These are phyloP conservation scores for Penicillium maclennaniae DNA, from an alignment of 495 filamentous ascomycete species.

Conservation along the genomic window DNA sequence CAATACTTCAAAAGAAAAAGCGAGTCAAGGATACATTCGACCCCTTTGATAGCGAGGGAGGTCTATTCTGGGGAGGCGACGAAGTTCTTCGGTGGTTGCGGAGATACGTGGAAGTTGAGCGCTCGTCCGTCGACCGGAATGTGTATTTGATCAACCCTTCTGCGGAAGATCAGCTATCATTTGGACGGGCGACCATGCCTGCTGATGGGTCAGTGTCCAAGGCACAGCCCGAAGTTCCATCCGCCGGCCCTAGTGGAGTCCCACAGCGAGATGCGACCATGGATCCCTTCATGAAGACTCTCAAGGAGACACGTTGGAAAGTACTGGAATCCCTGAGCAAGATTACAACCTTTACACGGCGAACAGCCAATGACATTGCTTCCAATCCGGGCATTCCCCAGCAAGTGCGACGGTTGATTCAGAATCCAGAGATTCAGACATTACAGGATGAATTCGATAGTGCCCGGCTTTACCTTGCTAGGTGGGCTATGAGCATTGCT, in stretches of 20 bases:
- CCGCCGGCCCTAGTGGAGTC: conserved; percentile 30
- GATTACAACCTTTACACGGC: conserved; percentile 89
- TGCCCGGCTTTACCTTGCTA: conserved; percentile 84
- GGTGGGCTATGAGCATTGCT: conserved; percentile 98
- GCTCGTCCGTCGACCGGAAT: conserved; percentile 77
- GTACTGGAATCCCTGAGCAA: conserved; percentile 92
- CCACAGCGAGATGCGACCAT: conserved; percentile 65
- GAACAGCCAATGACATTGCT: conserved; percentile 85
- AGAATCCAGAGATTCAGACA: conserved; percentile 92
- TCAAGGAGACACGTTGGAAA: conserved; percentile 95
- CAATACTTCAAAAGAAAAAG: conserved; percentile 89
- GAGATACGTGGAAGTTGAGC: conserved; percentile 75
- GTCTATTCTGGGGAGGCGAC: conserved; percentile 96
- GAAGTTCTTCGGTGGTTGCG: conserved; percentile 90
- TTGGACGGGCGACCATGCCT: conserved; percentile 52
- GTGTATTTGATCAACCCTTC: conserved; percentile 88
- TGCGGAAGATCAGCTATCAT: conserved; percentile 75
- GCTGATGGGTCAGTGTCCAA: conserved; percentile 32
- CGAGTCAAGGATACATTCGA: conserved; percentile 79
- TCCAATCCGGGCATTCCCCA: conserved; percentile 86
- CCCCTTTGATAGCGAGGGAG: conserved; percentile 78
- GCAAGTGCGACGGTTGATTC: conserved; percentile 78
- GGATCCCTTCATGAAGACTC: conserved; percentile 90
- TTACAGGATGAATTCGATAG: conserved; percentile 96
- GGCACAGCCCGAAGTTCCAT: conserved; percentile 30